Conservation (phyloP, 129 eudicot genomes). For the Flaveria linearis region DNA sequence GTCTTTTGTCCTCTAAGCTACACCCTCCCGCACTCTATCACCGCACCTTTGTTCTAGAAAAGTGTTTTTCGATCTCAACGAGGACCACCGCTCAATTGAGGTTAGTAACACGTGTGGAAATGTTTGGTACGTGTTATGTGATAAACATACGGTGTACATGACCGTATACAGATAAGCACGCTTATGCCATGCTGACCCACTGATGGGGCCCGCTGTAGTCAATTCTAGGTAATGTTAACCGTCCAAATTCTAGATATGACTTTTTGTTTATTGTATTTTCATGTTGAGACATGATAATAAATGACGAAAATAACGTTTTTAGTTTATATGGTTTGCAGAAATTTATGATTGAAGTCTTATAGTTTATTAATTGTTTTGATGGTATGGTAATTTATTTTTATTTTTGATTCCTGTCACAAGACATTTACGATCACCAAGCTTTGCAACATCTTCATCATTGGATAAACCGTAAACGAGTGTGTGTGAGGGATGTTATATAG, state of each 20-base stretch:
- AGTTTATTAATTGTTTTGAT: no score
- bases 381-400: no score
- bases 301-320: no score
- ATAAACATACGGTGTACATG: constrained; percentile 22
- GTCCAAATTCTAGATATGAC: neutral
- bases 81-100: neutral
- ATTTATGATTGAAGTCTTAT: no score
- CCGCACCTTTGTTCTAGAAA: neutral
- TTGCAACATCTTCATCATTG: no score
- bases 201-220: neutral
- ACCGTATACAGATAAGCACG: constrained; percentile 16
- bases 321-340: no score
- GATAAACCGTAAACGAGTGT: no score
- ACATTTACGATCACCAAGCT: no score
- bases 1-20: neutral
- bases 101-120: constrained; percentile 22
- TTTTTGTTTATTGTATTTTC: neutral
- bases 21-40: constrained; percentile 26
- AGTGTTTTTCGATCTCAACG: neutral
- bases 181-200: neutral
- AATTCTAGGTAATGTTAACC: neutral
- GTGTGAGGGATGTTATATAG: no score
- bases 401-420: no score
- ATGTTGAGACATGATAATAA: neutral
- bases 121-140: constrained; percentile 18